phyloP scores from a whole-genome alignment of 495 filamentous ascomycete species.

The Neurospora africana region DNA sequence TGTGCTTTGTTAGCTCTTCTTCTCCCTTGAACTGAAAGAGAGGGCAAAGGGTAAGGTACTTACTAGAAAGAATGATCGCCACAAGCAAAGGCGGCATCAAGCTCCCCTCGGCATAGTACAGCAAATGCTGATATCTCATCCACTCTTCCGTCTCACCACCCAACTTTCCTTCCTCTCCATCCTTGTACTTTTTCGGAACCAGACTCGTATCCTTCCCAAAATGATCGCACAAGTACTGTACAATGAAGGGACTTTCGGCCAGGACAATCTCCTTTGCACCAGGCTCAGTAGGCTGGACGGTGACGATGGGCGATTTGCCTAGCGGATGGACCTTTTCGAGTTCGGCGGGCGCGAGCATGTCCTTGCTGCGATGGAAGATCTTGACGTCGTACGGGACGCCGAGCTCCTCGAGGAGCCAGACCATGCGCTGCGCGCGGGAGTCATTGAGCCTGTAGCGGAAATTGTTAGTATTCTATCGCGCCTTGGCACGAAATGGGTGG shows the following conservation, averaged over 20 bases:
- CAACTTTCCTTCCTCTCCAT: slow-evolving; percentile 42
- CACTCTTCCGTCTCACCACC: slow-evolving; percentile 67
- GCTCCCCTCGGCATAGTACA: slow-evolving; percentile 69
- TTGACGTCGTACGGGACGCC: slow-evolving; percentile 67
- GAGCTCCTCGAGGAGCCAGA: slow-evolving; percentile 85
- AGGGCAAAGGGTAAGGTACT: not conserved
- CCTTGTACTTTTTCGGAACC: slow-evolving; percentile 51
- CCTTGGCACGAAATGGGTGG: not conserved
- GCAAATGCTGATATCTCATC: slow-evolving; percentile 63
- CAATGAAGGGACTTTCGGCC: slow-evolving; percentile 70
- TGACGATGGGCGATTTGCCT: slow-evolving; percentile 72
- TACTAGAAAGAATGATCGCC: slow-evolving; percentile 9
- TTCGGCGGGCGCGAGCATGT: slow-evolving; percentile 55
- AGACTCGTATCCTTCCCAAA: slow-evolving; percentile 41
- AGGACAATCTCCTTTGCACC: slow-evolving; percentile 44
- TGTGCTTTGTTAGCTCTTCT: not conserved
- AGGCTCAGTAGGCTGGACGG: slow-evolving; percentile 31
- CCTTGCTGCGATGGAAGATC: slow-evolving; percentile 52
- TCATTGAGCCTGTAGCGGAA: slow-evolving; percentile 50
- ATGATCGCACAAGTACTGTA: slow-evolving; percentile 71
- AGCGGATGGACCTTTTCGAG: slow-evolving; percentile 72
- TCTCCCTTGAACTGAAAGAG: too few species aligned
- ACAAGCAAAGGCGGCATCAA: slow-evolving; percentile 16
- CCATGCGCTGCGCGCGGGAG: slow-evolving; percentile 73
- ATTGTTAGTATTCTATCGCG: not conserved